Conservation (phyloP, 257 asterid genomes). For the Solanum raphanifolium region DNA sequence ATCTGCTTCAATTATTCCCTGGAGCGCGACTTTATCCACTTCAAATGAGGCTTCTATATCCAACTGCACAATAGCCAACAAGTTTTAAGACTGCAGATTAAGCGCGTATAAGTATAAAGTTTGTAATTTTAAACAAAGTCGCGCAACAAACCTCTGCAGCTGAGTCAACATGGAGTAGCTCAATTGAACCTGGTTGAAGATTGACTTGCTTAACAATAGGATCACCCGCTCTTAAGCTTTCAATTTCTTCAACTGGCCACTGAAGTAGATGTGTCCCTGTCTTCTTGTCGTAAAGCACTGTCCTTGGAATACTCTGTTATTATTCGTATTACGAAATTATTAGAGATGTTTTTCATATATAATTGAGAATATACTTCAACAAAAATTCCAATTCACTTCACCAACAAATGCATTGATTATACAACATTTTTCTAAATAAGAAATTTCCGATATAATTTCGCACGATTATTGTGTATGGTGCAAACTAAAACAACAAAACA, state of each 20-base stretch:
- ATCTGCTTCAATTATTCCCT: slow-evolving; percentile 16
- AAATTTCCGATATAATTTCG: not conserved
- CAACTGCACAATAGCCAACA: slow-evolving; percentile 25
- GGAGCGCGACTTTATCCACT: slow-evolving; percentile 23
- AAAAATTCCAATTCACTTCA: not conserved
- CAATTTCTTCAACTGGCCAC: slow-evolving; percentile 83
- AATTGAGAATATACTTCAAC: not conserved
- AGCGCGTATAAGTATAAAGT: not conserved
- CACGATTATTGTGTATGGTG: not conserved
- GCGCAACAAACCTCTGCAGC: slow-evolving; percentile 44
- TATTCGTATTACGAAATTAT: not conserved
- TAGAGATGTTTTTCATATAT: not conserved
- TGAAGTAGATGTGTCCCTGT: slow-evolving; percentile 55
- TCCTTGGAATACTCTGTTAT: slow-evolving; percentile 62
- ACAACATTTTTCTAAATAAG: not conserved
- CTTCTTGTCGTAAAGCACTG: slow-evolving; percentile 46
- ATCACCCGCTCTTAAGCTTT: slow-evolving; percentile 48
- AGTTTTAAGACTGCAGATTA: not conserved
- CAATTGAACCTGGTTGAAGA: slow-evolving; percentile 65
- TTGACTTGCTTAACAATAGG: slow-evolving; percentile 29
- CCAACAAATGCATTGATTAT: not conserved
- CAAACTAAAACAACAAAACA: not conserved
- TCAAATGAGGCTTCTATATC: slow-evolving; percentile 62
- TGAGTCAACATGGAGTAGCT: slow-evolving; percentile 37
- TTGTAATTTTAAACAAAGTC: not conserved